Base-by-base conservation (phyloP, 495 filamentous ascomycete genomes). In the Melanomma pulvis-pyrius region DNA sequence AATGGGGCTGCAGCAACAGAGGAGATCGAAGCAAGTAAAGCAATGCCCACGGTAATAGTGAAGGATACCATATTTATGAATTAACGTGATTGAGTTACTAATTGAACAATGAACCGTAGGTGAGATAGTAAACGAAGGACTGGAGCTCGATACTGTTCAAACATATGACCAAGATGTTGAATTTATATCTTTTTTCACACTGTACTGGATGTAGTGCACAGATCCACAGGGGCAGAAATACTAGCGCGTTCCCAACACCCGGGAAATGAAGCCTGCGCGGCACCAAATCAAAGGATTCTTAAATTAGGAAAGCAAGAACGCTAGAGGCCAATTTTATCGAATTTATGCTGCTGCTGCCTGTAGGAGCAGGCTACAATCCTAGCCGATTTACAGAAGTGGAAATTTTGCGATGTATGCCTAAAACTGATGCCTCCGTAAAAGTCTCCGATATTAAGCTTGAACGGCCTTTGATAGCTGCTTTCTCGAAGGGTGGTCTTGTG, bases 51-150 rank as follows among this genome's bases (percentile, higher is more conserved):
- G 25, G 29, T 32, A 2, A 34, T 44, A 17, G 58, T 51, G 58
- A 61, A 61, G 26, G 44, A 50, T 21, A 61, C 58, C 58, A 61
- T 61, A 46, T 30, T 51, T 61, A 50, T 29, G 57, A 47, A 34
- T 50, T 34, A 50, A 21, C 7, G 17, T 51, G 24, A 36, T 41
- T 3, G 21, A 49, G 34, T 32, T 9, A 60, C 12, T 49, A 13
- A 30, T 26, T 30, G 25, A 49, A 49, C 9, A 60, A 25, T 13
- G 19, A 48, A 32, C n/a, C 22, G 17, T 46, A 36, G 21, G 9
- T 34, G 7, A 30, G 17, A 51, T 21, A 36, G n/a, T 1, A 36
- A 51, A 28, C 44, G 46, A 51, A 60, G 17, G 41, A 51, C 58
- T 61, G 25, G 25, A 61, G 44, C 46, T 61, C 19, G 58, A 61